Percentiles rank a stretch among this genome's conserved stretches.
These are phyloP conservation scores for Calonectria pauciramosa DNA, from an alignment of 2,329 filamentous ascomycete genomes.

Conservation along the genomic window DNA sequence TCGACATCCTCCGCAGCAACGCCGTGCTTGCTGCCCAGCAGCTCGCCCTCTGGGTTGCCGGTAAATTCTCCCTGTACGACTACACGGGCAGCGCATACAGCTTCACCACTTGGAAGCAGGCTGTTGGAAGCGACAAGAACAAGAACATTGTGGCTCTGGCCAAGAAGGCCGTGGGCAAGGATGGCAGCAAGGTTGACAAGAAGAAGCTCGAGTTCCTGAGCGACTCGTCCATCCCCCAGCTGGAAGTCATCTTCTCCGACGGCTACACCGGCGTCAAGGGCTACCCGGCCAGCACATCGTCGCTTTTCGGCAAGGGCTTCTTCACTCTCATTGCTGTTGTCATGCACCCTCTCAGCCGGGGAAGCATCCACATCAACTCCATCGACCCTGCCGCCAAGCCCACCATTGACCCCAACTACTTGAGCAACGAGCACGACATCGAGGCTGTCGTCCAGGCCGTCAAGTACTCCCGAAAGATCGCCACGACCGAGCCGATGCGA, in stretches of 20 bases:
- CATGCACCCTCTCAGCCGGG: conserved; percentile 68
- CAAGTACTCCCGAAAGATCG: conserved; percentile 50
- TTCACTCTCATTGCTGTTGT: conserved; percentile 68
- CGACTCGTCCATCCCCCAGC: conserved; percentile 42
- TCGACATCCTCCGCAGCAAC: conserved; percentile 38
- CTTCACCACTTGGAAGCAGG: conserved; percentile 40
- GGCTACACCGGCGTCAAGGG: conserved; percentile 49
- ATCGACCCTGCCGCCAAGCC: conserved; percentile 35
- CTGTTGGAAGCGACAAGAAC: conserved; percentile 27
- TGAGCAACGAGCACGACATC: conserved; percentile 46
- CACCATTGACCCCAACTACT: conserved; percentile 42
- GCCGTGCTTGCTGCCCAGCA: conserved; percentile 32
- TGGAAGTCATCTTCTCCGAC: conserved; percentile 48
- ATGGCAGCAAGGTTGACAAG: conserved; percentile 49
- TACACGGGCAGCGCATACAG: conserved; percentile 38
- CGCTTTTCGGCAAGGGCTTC: conserved; percentile 46
- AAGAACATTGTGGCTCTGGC: conserved; percentile 32
- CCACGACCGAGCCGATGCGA: conserved; percentile 48
- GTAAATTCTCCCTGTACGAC: conserved; percentile 36
- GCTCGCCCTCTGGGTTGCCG: conserved; percentile 36
- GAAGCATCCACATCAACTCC: conserved; percentile 40
- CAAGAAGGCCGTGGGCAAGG: conserved; percentile 43
- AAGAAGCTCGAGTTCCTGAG: conserved; percentile 57
- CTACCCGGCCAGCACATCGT: conserved; percentile 43
- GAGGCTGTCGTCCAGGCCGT: conserved; percentile 49